These are phyloP conservation scores for Vaccinium macrocarpon DNA, from an alignment of 148 eudicot genomes.

Conservation along the genomic window DNA sequence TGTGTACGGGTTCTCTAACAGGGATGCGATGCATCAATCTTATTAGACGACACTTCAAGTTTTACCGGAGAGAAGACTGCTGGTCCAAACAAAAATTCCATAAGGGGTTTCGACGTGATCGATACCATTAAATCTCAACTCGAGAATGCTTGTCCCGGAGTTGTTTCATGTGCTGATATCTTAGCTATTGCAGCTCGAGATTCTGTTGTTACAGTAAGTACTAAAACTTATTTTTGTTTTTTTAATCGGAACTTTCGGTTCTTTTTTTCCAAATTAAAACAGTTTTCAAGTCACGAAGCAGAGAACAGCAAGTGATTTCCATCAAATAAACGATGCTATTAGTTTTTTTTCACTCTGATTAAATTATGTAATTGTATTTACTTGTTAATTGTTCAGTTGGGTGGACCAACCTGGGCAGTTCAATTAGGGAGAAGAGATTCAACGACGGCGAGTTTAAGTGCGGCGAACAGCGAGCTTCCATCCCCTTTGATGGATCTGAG, in stretches of 20 bases:
- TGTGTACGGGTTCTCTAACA: not conserved
- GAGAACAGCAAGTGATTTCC: no score
- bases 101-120: slow-evolving; percentile 16
- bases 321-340: no score
- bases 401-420: slow-evolving; percentile 26
- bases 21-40: slow-evolving; percentile 25
- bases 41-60: slow-evolving; percentile 18
- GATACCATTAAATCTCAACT: slow-evolving; percentile 15
- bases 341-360: no score
- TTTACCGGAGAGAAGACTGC: slow-evolving; percentile 20
- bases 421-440: slow-evolving; percentile 27
- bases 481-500: slow-evolving; percentile 19
- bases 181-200: slow-evolving; percentile 18
- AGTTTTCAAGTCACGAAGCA: no score
- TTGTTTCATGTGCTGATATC: slow-evolving; percentile 25
- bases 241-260: no score
- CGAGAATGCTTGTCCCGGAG: slow-evolving; percentile 13
- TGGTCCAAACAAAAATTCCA: not conserved
- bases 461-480: slow-evolving; percentile 21
- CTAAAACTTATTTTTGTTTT: not conserved
- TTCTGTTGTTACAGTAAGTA: slow-evolving; percentile 13
- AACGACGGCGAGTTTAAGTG: slow-evolving; percentile 19
- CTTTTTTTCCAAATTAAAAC: not conserved
- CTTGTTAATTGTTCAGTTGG: not conserved
- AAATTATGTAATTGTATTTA: no score